These are phyloP conservation scores for Cladophialophora yegresii DNA, from an alignment of 2,329 filamentous ascomycete species.

Conservation along the genomic window DNA sequence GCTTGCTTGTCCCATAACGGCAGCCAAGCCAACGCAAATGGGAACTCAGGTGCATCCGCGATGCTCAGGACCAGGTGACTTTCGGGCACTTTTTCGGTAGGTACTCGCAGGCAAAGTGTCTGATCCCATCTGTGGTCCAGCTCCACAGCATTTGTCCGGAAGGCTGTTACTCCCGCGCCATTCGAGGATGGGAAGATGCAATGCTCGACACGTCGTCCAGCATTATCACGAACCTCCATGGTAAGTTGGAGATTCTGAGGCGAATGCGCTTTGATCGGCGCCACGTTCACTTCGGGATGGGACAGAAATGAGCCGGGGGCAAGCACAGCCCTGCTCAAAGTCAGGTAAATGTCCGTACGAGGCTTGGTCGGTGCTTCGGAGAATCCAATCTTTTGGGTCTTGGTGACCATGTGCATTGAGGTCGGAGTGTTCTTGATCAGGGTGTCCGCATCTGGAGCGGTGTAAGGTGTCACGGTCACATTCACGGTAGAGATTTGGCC, in stretches of 20 bases:
- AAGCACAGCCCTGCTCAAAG: slow-evolving; percentile 75
- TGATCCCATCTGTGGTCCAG: slow-evolving; percentile 84
- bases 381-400: slow-evolving; percentile 89
- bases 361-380: slow-evolving; percentile 85
- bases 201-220: slow-evolving; percentile 79
- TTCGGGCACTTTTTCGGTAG: slow-evolving; percentile 74
- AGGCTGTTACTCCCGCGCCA: slow-evolving; percentile 73
- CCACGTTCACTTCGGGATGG: slow-evolving; percentile 76
- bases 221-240: slow-evolving; percentile 77
- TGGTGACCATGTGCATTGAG: slow-evolving; percentile 74
- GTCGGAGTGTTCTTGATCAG: slow-evolving; percentile 88
- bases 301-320: slow-evolving; percentile 65
- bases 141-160: slow-evolving; percentile 80
- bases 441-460: slow-evolving; percentile 72
- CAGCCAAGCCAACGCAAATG: slow-evolving; percentile 90
- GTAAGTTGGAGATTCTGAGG: slow-evolving; percentile 82
- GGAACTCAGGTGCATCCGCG: slow-evolving; percentile 79
- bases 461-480: slow-evolving; percentile 76
- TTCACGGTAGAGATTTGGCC: slow-evolving; percentile 73
- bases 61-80: slow-evolving; percentile 89
- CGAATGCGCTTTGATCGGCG: slow-evolving; percentile 65
- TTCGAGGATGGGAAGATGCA: slow-evolving; percentile 89
- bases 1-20: slow-evolving; percentile 91
- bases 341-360: slow-evolving; percentile 93
- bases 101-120: slow-evolving; percentile 77